Conservation (phyloP, 139 green algal genomes). For the Chlamydomonas schloesseri region DNA sequence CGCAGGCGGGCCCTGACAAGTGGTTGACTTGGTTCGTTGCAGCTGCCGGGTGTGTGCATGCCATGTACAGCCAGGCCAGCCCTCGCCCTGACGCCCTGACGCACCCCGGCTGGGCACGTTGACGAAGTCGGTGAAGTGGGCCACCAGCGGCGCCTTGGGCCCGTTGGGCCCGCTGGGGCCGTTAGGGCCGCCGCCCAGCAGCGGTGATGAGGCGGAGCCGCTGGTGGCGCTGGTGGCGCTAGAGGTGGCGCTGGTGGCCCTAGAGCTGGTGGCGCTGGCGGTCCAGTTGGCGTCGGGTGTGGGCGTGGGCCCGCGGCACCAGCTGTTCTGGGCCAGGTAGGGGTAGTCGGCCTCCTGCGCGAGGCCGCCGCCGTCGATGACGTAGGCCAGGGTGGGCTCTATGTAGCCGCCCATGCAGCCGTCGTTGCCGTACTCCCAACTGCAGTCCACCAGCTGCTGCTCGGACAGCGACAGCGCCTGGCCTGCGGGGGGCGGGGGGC, state of each 20-base stretch:
- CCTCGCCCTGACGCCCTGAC: too few species aligned
- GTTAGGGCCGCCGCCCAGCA: too few species aligned
- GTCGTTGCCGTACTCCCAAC: conserved; percentile 67
- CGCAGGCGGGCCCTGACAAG: too few species aligned
- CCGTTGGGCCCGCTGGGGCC: too few species aligned
- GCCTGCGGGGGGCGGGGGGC: neutral
- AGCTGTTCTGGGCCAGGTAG: conserved; percentile 65
- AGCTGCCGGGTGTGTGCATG: too few species aligned
- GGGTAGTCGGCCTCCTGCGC: conserved; percentile 64
- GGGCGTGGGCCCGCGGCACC: conserved; percentile 37
- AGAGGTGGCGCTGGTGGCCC: too few species aligned
- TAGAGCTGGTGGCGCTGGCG: neutral
- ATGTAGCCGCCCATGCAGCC: conserved; percentile 51
- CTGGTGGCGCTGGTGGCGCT: too few species aligned
- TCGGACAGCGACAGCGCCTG: conserved; percentile 63
- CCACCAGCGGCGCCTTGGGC: neutral
- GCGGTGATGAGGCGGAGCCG: too few species aligned
- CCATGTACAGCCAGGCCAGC: too few species aligned
- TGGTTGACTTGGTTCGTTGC: too few species aligned
- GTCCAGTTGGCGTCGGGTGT: neutral
- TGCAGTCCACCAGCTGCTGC: conserved; percentile 81
- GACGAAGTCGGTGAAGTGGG: conserved; percentile 12
- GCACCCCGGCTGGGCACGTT: conserved; percentile 15
- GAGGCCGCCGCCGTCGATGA: conserved; percentile 50
- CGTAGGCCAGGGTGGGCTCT: conserved; percentile 53